Base-by-base conservation (phyloP, 1,139 yeast species). In the Candida freyschussii region DNA sequence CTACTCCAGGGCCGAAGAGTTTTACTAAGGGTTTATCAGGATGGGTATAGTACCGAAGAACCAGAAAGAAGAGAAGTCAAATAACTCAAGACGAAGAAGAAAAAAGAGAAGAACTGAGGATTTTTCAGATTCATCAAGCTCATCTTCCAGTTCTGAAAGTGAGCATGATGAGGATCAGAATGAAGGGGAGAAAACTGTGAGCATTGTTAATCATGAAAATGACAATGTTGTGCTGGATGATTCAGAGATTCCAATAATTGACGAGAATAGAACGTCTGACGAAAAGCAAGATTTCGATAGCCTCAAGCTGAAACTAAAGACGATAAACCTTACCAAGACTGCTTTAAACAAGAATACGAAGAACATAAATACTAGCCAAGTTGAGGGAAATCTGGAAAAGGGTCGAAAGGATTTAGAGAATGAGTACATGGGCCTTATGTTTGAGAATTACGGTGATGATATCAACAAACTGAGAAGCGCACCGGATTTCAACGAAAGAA, bases 41-140 rank as follows among this genome's bases (percentile, higher is more conserved):
- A 49, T 48, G 53, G 38, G 48, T 28, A 37, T 45, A 37, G 40
- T 41, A 25, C 47, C 54, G 18, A 47, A 41, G 33, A 46, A 39
- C 23, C 44, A 43, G 4, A 35, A 41, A 24, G 29, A 24, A 33
- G 44, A 27, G 40, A 47, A 31, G 43, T 38, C 28, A 45, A 52
- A 39, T 61, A 39, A 25, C 36, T 50, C 28, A 42, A 55, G 69
- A 41, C 58, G 70, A 48, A 61, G 71, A 53, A 71, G 80, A 53
- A 80, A 80, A 69, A 80, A 78, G 74, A 78, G 87, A 74, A 79
- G 89, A 75, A 80, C 89, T 0, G 84, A 78, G 35, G 75, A 73
- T 21, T 65, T 65, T 16, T 70, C 76, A 7, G 63, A 63, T 15
- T 64, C 71, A 1, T 65, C 71, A 3, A 62, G 65, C 6, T 52